Percentiles rank a stretch among this genome's conserved stretches.
Evolutionary conservation across 495 filamentous ascomycete genomes (phyloP).

Genomic region (Haplographium delicatum): DNA sequence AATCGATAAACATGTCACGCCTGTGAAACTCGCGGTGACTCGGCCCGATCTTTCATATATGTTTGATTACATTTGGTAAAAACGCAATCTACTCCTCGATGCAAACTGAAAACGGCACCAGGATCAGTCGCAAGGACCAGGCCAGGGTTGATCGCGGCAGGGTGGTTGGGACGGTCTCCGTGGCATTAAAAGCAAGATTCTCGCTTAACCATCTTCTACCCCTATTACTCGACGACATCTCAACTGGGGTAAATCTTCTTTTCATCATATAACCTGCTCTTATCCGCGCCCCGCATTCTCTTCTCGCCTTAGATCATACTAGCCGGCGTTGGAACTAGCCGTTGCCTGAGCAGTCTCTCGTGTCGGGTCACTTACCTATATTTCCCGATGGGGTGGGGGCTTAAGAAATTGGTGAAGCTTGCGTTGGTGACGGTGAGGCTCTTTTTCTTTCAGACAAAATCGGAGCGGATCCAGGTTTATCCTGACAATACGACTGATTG

Average conservation of each 20-base stretch:
- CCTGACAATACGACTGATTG: too few relatives aligned
- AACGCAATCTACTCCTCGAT: background rate
- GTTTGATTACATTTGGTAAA: background rate
- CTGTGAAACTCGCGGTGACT: background rate
- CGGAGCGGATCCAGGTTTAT: too few relatives aligned
- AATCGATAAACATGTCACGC: too few relatives aligned
- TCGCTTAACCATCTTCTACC: background rate
- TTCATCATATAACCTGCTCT: too few relatives aligned
- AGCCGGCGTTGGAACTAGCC: too few relatives aligned
- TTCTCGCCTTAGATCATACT: background rate
- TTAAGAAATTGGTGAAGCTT: too few relatives aligned
- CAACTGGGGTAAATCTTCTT: background rate
- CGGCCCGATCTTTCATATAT: background rate
- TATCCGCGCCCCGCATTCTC: background rate
- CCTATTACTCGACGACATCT: background rate
- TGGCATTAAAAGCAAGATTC: background rate
- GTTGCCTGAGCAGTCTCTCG: too few relatives aligned
- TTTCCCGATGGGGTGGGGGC: too few relatives aligned
- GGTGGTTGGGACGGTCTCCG: background rate
- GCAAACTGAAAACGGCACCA: background rate
- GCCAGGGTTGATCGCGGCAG: background rate
- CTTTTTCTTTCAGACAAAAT: too few relatives aligned
- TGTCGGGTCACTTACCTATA: too few relatives aligned
- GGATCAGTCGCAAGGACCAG: background rate
- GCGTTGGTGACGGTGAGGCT: too few relatives aligned